These are phyloP conservation scores for Colletotrichum higginsianum DNA, from an alignment of 2,329 filamentous ascomycete genomes.

Conservation along the genomic window DNA sequence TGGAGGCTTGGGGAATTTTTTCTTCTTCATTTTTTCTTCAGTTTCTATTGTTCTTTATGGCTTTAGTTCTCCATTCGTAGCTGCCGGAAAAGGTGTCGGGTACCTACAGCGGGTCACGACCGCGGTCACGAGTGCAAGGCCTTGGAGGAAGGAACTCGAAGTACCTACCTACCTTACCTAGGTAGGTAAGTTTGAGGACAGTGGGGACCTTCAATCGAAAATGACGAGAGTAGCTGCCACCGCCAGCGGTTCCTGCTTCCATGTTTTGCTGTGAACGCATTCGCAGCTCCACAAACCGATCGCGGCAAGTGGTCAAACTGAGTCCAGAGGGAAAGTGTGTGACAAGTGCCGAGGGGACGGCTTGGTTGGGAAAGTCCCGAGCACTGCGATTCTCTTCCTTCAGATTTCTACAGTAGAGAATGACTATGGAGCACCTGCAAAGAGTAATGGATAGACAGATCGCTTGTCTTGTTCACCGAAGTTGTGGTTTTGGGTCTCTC, in stretches of 20 bases:
- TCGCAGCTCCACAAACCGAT: neutral
- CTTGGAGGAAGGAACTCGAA: conserved; percentile 1
- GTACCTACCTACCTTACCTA: neutral
- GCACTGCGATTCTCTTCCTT: too few species aligned
- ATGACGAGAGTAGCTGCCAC: conserved; percentile 5
- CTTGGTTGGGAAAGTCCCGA: too few species aligned
- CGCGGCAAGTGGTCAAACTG: too few species aligned
- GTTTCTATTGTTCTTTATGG: neutral
- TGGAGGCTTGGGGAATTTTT: neutral
- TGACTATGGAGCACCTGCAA: too few species aligned
- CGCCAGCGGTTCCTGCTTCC: conserved; percentile 4
- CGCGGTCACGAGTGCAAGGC: neutral
- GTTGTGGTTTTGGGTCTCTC: too few species aligned
- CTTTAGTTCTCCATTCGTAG: neutral
- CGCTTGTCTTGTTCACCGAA: too few species aligned
- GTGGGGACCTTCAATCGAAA: conserved; percentile 29
- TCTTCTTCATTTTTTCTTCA: neutral
- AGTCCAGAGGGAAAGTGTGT: too few species aligned
- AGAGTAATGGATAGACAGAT: too few species aligned
- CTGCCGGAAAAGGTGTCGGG: neutral
- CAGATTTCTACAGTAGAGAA: too few species aligned
- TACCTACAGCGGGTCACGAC: conserved; percentile 26
- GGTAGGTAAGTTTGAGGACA: neutral
- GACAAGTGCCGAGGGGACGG: too few species aligned
- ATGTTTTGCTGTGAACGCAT: conserved; percentile 9